Evolutionary conservation across 352 stramenopile species (phyloP), one percentile per base, ranked within the genome.

Genomic region (Globisporangium echinulatum): DNA sequence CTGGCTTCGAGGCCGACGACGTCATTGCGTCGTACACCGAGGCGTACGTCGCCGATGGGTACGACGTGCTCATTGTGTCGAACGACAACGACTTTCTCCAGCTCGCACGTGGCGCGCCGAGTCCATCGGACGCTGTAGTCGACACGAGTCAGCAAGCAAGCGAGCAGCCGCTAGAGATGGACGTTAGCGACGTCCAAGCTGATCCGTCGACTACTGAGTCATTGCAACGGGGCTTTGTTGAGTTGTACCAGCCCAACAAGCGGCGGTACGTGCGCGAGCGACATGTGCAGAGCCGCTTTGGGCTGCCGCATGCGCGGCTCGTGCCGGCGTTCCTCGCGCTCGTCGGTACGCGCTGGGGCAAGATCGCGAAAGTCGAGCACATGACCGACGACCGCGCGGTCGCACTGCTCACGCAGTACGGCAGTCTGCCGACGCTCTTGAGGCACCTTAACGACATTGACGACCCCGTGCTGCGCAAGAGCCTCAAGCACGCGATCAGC

Each of bases 1-100:
- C 74, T 2, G 75, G 77, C 13, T 68, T 84, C 36, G 79, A 89
- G 56, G 79, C 79, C 19, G 79, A 89, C 59, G 79, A 89, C 60
- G 56, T 89, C 54, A 83, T 89, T 52, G 79, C 79, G 13, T 87
- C 79, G 0, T 89, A 89, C 58, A 66, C 74, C 19, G 69, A 67
- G 19, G 70, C 74, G 52, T 79, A 64, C 40, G 67, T 70, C 0
- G 56, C 62, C 3, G 59, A 61, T n/a, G 75, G 68, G 5, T 74
- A 82, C 49, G 75, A 87, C 36, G 75, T 89, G 33, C 60, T 89
- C 52, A 61, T 89, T 40, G 71, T 87, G 39, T 88, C 77, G 37
- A 88, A 89, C 49, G 79, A 89, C 53, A 87, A 83, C 52, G 79
- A 89, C 58, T 85, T 89, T 52, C 56, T 88, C 39, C 79, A 89